phyloP scores from a whole-genome alignment of 768 basidiomycete species.

The Rhodotorula kratochvilovae region DNA sequence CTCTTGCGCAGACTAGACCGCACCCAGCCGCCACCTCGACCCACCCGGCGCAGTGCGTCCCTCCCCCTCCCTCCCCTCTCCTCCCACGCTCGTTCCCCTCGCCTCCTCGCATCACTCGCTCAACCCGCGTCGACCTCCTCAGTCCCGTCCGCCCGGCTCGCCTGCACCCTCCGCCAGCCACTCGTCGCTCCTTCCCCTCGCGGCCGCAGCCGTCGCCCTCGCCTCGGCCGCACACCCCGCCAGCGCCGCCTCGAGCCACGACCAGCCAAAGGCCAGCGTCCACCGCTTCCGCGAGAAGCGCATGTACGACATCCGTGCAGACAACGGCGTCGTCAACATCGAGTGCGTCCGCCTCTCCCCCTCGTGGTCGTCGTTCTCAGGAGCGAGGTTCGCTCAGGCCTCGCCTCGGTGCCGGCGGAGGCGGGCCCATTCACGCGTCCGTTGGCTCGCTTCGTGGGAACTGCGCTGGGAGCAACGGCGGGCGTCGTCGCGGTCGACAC shows the following conservation, averaged over 20 bases:
- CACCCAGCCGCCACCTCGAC: too few species aligned
- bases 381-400: too few species aligned
- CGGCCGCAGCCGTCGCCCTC: neutral
- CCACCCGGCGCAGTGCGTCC: neutral
- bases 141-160: too few species aligned
- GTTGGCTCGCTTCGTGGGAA: too few species aligned
- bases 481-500: too few species aligned
- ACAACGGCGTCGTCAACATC: constrained; percentile 31
- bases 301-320: constrained; percentile 23
- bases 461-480: too few species aligned
- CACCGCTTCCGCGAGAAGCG: constrained; percentile 24
- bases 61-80: neutral
- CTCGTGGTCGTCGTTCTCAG: too few species aligned
- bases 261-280: neutral
- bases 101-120: neutral
- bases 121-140: too few species aligned
- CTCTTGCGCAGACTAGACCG: too few species aligned
- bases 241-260: neutral
- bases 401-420: too few species aligned
- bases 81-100: neutral
- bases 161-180: neutral
- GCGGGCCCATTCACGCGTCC: too few species aligned
- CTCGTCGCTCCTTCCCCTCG: neutral
- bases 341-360: constrained; percentile 9
- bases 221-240: neutral